Conservation (phyloP, 257 asterid genomes). For the Capsicum pubescens region DNA sequence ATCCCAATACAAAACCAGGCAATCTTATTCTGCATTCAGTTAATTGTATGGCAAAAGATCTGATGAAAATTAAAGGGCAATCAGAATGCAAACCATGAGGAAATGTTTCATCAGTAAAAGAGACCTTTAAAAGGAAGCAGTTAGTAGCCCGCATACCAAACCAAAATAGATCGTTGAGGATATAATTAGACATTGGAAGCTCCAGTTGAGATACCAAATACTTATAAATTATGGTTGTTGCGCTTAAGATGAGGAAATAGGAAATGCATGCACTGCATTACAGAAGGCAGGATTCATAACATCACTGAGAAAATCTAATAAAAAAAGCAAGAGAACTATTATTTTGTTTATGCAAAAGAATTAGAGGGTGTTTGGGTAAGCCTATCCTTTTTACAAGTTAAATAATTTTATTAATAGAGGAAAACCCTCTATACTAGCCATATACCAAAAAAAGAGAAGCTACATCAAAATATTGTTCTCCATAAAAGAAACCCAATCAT, state of each 20-base stretch:
- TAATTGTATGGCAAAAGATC: background rate
- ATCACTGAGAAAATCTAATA: background rate
- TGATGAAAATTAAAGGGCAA: background rate
- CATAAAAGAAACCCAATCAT: background rate
- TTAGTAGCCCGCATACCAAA: background rate
- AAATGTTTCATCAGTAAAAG: background rate
- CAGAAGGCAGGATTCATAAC: constrained; percentile 18
- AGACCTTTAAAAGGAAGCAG: constrained; percentile 4
- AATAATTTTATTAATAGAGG: background rate
- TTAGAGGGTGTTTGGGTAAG: constrained; percentile 14
- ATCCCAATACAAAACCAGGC: background rate
- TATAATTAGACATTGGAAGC: constrained; percentile 12
- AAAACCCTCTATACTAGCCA: background rate
- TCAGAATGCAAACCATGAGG: background rate
- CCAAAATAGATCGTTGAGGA: constrained; percentile 12
- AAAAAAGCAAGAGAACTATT: background rate
- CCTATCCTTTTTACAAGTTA: background rate
- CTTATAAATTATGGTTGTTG: background rate
- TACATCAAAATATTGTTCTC: background rate
- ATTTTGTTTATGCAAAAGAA: background rate
- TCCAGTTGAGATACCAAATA: constrained; percentile 8
- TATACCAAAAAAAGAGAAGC: background rate
- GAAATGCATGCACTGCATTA: background rate
- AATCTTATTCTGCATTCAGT: background rate
- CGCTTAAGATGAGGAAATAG: constrained; percentile 14